These are phyloP conservation scores for Vitis amurensis DNA, from an alignment of 164 flowering plant species.

Conservation along the genomic window DNA sequence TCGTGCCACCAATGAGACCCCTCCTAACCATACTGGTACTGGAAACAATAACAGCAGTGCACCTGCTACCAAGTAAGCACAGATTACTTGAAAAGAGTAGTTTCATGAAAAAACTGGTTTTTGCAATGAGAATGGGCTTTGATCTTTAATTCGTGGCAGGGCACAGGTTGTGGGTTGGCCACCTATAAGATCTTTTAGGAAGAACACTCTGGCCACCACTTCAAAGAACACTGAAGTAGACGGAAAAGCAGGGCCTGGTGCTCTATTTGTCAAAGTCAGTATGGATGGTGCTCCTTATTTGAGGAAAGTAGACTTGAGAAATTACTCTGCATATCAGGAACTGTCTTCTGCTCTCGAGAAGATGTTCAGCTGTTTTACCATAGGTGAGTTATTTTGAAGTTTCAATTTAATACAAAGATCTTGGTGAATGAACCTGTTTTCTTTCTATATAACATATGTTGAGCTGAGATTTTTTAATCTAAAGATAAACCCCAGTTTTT, in stretches of 20 bases:
- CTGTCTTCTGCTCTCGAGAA: conserved; percentile 47
- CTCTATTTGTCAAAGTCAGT: conserved; percentile 43
- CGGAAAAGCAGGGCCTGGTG: conserved; percentile 31
- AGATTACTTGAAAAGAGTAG: neutral
- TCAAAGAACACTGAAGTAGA: conserved; percentile 31
- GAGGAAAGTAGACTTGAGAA: conserved; percentile 42
- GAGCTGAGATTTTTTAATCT: neutral
- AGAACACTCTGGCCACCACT: conserved; percentile 12
- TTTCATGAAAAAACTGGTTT: neutral
- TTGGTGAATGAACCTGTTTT: neutral
- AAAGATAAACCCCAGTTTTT: neutral
- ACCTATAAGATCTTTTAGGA: conserved; percentile 18
- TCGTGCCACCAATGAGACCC: conserved; percentile 16
- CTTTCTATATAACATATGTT: neutral
- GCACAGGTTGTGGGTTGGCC: conserved; percentile 31
- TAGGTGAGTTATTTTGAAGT: conserved; percentile 28
- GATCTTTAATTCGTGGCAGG: conserved; percentile 17
- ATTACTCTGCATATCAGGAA: conserved; percentile 36
- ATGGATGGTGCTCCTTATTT: conserved; percentile 56
- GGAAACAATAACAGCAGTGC: conserved; percentile 23
- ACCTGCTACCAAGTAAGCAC: conserved; percentile 38
- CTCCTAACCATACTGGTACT: conserved; percentile 14
- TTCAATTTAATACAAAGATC: neutral
- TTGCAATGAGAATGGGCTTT: neutral
- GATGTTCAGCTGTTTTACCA: conserved; percentile 51